Evolutionary conservation across 192 early-diverging fungal genomes (phyloP).

Genomic region (Coemansia biformis): DNA sequence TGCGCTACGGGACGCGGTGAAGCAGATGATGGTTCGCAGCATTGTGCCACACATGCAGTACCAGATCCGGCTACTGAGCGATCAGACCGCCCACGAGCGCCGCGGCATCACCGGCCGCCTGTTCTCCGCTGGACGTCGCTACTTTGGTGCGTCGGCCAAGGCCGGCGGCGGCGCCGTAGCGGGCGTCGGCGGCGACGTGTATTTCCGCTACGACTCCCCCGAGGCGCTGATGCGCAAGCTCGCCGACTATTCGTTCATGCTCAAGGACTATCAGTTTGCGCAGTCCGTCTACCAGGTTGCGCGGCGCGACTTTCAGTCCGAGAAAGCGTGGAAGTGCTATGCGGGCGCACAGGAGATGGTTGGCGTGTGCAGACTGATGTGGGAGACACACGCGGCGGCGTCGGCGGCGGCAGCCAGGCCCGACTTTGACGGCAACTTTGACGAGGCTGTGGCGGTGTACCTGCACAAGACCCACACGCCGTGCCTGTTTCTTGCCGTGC

Average conservation of each 20-base stretch:
- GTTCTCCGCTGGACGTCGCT: constrained; percentile 75
- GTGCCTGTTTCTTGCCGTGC: constrained; percentile 60
- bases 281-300: constrained; percentile 84
- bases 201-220: constrained; percentile 68
- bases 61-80: constrained; percentile 81
- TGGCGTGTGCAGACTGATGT: constrained; percentile 73
- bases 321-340: constrained; percentile 72
- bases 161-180: constrained; percentile 11
- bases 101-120: constrained; percentile 86
- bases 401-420: constrained; percentile 52
- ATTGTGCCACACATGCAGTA: constrained; percentile 87
- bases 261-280: constrained; percentile 89
- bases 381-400: constrained; percentile 49
- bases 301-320: constrained; percentile 75
- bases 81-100: constrained; percentile 82
- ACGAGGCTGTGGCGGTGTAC: constrained; percentile 70
- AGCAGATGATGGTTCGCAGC: constrained; percentile 64
- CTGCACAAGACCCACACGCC: constrained; percentile 52
- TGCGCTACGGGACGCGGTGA: constrained; percentile 44
- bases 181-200: constrained; percentile 28
- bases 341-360: constrained; percentile 88
- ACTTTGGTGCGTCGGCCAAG: constrained; percentile 62
- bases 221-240: constrained; percentile 89
- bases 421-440: constrained; percentile 57
- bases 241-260: constrained; percentile 96